Conservation (phyloP, 768 basidiomycete genomes). For the Tylopilus felleus region DNA sequence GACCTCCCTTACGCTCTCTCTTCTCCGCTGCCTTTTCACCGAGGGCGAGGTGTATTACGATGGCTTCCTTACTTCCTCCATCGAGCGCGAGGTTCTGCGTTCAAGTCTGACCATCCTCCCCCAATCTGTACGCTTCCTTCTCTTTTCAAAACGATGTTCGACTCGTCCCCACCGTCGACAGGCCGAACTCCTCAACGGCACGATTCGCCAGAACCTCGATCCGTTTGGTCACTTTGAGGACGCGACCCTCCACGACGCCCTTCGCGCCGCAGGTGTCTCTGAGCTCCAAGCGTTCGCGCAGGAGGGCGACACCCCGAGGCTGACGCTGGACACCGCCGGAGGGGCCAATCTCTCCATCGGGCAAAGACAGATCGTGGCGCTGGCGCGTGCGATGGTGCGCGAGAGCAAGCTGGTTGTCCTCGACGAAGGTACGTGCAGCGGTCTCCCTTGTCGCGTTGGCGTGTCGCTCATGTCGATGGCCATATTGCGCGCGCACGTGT, state of each 20-base stretch:
- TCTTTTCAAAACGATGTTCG: neutral
- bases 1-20: neutral
- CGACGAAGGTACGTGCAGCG: conserved; percentile 36
- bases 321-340: conserved; percentile 45
- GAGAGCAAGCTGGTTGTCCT: conserved; percentile 44
- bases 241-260: conserved; percentile 6
- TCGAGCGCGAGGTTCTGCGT: neutral
- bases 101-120: conserved; percentile 52
- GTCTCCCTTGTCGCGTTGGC: no score
- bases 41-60: neutral
- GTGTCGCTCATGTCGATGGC: no score
- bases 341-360: conserved; percentile 39
- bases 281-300: no score
- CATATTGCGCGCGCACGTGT: no score
- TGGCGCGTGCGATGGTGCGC: conserved; percentile 41
- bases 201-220: conserved; percentile 47
- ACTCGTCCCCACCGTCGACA: conserved; percentile 3
- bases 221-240: conserved; percentile 50
- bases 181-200: conserved; percentile 42
- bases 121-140: conserved; percentile 22
- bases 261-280: no score
- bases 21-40: neutral
- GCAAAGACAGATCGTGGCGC: conserved; percentile 46
- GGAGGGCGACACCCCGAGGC: conserved; percentile 8
- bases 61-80: neutral